phyloP scores from a whole-genome alignment of 805 yeast species.

The Saturnispora bothae region DNA sequence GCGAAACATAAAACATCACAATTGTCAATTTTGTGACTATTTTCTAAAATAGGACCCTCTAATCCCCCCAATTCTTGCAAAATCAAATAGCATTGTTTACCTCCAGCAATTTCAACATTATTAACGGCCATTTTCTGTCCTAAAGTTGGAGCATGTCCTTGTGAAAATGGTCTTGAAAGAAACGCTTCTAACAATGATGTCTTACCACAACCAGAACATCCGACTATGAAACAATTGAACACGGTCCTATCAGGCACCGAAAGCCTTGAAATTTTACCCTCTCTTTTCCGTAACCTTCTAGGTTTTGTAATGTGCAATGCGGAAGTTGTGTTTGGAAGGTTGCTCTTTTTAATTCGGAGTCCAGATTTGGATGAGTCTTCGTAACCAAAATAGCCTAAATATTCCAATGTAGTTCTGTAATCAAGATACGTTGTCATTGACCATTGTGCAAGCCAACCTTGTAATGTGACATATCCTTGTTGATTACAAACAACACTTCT shows the following conservation, averaged over 20 bases:
- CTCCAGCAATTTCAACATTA: constrained; percentile 87
- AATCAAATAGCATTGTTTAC: constrained; percentile 88
- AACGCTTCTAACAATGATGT: constrained; percentile 77
- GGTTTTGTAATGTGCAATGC: constrained; percentile 79
- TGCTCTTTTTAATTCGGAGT: constrained; percentile 8
- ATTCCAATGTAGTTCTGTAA: constrained; percentile 73
- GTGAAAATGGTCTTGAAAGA: constrained; percentile 61
- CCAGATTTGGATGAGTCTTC: constrained; percentile 31
- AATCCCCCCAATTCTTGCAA: constrained; percentile 83
- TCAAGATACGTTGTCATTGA: constrained; percentile 88
- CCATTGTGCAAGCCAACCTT: constrained; percentile 99
- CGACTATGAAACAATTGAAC: constrained; percentile 80
- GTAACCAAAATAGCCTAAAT: constrained; percentile 83
- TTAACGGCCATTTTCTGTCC: constrained; percentile 78
- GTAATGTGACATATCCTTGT: constrained; percentile 79
- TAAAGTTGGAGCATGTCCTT: constrained; percentile 69
- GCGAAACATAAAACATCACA: constrained; percentile 88
- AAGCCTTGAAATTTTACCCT: constrained; percentile 56
- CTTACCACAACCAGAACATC: constrained; percentile 82
- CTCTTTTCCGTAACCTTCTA: constrained; percentile 54
- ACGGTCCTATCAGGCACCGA: constrained; percentile 76
- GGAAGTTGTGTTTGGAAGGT: constrained; percentile 15
- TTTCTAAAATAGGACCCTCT: constrained; percentile 72
- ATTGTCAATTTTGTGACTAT: constrained; percentile 55
- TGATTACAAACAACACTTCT: constrained; percentile 81